These are phyloP conservation scores for Manihot esculenta DNA, from an alignment of 441 rosid species.

Conservation along the genomic window DNA sequence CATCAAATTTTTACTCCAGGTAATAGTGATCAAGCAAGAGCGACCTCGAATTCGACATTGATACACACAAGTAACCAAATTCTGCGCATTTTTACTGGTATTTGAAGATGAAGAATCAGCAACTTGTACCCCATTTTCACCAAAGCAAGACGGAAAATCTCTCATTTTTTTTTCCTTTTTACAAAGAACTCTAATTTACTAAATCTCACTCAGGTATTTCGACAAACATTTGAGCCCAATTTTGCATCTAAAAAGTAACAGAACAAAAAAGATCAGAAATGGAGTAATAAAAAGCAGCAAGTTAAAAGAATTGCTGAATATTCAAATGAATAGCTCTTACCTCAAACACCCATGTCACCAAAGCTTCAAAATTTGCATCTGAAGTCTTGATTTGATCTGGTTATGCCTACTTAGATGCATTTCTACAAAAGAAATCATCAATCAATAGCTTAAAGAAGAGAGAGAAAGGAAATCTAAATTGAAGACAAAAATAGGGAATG, in stretches of 20 bases:
- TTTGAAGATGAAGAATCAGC: conserved; percentile 70
- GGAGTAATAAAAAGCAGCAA: conserved; percentile 1
- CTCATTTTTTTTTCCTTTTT: conserved; percentile 43
- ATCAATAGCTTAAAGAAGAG: conserved; percentile 19
- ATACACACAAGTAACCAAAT: conserved; percentile 65
- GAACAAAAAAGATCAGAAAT: conserved; percentile 20
- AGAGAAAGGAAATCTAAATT: conserved; percentile 23
- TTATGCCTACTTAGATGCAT: conserved; percentile 29
- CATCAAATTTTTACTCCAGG: conserved; percentile 86
- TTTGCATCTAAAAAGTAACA: conserved; percentile 35
- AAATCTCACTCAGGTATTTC: conserved; percentile 27
- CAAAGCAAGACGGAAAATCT: conserved; percentile 91
- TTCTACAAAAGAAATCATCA: conserved; percentile 33
- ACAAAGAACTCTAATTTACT: conserved; percentile 24
- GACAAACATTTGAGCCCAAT: conserved; percentile 29
- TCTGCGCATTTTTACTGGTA: conserved; percentile 58
- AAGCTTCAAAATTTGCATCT: conserved; percentile 30
- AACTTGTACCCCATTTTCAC: conserved; percentile 83
- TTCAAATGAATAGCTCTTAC: conserved; percentile 25
- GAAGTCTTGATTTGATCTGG: conserved; percentile 32
- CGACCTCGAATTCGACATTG: conserved; percentile 57
- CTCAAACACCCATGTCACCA: conserved; percentile 38
- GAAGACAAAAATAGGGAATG: conserved; percentile 47
- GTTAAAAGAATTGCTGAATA: conserved; percentile 11
- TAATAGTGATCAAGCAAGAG: conserved; percentile 61